Base-by-base conservation (phyloP, 306 rosid genomes). In the Mimosa bimucronata region DNA sequence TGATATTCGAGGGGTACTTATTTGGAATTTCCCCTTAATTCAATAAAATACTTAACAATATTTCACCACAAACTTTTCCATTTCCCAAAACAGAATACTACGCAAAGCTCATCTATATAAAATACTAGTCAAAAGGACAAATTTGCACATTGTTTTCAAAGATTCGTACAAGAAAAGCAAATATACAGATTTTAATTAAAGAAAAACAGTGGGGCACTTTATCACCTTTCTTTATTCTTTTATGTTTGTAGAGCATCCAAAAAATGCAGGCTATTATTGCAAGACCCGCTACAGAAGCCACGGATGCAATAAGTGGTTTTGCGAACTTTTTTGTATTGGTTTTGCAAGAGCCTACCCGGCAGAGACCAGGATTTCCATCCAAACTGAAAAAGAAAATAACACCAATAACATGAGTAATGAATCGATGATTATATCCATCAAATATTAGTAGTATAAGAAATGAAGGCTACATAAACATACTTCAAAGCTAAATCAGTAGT, bases 301-400 rank as follows among this genome's bases (percentile, higher is more conserved):
- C 21, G 5, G 83, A 76, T 38, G 61, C 78, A 62, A 71, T 25
- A 9, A 82, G 69, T 40, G 75, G 82, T 26, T 50, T 29, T 3
- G 71, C 9, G 12, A 46, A 26, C 37, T 12, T 60, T 4, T 60
- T 40, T 48, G 41, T 74, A 44, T 25, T 48, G 19, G 4, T 74
- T 57, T 34, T 37, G 48, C 83, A 67, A 28, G 83, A 34, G 5
- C 38, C 48, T 19, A 5, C 25, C 41, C 0, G 40, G 71, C 74
- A 48, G 3, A 62, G 75, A 37, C n/a, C 14, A 4, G 74, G 42
- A 64, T 71, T 77, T 62, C 55, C 69, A 28, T 12, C 70, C 41
- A 82, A 12, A 10, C 81, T n/a, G n/a, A n/a, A n/a, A n/a, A n/a
- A 29, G 15, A 64, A 64, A 5, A 14, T 13, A 61, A 1, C n/a